Conservation (phyloP, 257 asterid species). For the Thymus mandschuricus region DNA sequence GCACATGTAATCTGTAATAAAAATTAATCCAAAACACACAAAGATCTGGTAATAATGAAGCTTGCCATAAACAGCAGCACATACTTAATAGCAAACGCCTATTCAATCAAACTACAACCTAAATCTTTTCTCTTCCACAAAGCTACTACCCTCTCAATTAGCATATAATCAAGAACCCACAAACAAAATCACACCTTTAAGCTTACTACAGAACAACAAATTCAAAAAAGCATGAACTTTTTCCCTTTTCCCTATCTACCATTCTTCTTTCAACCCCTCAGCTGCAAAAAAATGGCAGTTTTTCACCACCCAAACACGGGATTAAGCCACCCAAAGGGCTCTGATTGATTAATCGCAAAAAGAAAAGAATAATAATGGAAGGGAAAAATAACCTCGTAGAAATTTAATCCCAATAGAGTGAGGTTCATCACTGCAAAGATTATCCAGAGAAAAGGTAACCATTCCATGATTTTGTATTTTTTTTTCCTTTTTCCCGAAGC, state of each 20-base stretch:
- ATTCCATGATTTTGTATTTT: slow-evolving; percentile 43
- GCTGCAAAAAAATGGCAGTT: slow-evolving; percentile 9
- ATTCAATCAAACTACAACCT: neutral
- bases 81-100: slow-evolving; percentile 1
- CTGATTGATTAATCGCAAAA: neutral
- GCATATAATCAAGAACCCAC: slow-evolving; percentile 27
- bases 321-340: slow-evolving; percentile 14
- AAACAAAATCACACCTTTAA: slow-evolving; percentile 23
- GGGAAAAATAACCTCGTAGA: slow-evolving; percentile 65
- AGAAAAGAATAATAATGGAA: neutral
- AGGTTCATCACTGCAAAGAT: slow-evolving; percentile 56
- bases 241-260: neutral
- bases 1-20: neutral
- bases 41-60: slow-evolving; percentile 17
- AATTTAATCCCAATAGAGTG: slow-evolving; percentile 56
- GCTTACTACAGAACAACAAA: neutral
- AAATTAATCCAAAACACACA: slow-evolving; percentile 16
- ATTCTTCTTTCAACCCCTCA: neutral
- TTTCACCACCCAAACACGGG: slow-evolving; percentile 3
- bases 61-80: neutral
- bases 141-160: neutral
- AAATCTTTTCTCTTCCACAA: neutral
- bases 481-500: neutral
- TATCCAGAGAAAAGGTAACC: slow-evolving; percentile 70
- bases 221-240: slow-evolving; percentile 17